These are phyloP conservation scores for Malus hybrid DNA, from an alignment of 331 rosid genomes.

Conservation along the genomic window DNA sequence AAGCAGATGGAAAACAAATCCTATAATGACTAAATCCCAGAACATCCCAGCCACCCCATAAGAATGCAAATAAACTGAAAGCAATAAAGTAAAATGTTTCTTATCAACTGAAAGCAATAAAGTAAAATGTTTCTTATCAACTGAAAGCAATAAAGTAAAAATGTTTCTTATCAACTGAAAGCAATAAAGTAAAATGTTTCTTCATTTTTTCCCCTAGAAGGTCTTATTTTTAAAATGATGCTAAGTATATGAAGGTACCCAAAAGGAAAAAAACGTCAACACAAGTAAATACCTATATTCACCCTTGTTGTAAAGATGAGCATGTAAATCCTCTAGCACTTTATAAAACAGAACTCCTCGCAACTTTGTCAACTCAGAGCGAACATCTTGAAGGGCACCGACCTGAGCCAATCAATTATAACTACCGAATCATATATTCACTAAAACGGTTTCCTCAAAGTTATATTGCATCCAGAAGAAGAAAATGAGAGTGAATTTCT, in stretches of 20 bases:
- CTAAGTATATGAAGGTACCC: background rate
- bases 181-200: background rate
- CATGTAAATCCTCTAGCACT: constrained; percentile 92
- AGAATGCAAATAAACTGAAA: background rate
- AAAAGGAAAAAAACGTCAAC: background rate
- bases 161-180: too few relatives aligned
- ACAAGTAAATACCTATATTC: constrained; percentile 67
- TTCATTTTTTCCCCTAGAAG: background rate
- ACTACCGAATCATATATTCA: constrained; percentile 14
- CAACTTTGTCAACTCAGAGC: constrained; percentile 87
- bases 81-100: too few relatives aligned
- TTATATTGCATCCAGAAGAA: background rate
- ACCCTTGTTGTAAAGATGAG: constrained; percentile 93
- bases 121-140: background rate
- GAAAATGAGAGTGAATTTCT: background rate
- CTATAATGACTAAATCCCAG: background rate
- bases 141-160: background rate
- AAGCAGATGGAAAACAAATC: background rate
- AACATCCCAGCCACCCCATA: background rate
- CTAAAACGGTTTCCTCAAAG: background rate
- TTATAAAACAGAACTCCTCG: constrained; percentile 88
- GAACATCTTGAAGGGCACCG: constrained; percentile 99
- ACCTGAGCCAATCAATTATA: constrained; percentile 46
- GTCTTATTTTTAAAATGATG: background rate
- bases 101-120: too few relatives aligned